phyloP scores from a whole-genome alignment of 176 grass and related monocot genomes.

The Oryza nivara region DNA sequence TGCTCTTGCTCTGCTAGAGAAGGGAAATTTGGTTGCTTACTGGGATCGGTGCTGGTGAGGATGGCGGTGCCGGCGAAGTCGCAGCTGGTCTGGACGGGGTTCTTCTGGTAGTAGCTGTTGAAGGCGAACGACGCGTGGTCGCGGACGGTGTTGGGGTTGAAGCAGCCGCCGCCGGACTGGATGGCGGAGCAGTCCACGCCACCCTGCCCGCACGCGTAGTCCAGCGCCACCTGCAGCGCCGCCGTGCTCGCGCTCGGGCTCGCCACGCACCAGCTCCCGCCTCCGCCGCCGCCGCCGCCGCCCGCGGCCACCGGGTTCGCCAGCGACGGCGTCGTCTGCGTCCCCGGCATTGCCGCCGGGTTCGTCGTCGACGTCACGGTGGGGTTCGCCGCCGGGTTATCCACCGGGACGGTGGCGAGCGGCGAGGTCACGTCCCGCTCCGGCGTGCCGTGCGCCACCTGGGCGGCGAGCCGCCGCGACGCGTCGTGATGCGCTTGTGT shows the following conservation, averaged over 20 bases:
- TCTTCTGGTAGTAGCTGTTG: slow-evolving; percentile 74
- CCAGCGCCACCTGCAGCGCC: slow-evolving; percentile 70
- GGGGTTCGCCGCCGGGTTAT: slow-evolving; percentile 45
- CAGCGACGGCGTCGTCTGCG: slow-evolving; percentile 42
- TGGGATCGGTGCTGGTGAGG: slow-evolving; percentile 63
- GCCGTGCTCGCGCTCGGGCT: slow-evolving; percentile 58
- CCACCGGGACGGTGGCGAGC: slow-evolving; percentile 60
- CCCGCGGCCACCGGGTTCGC: slow-evolving; percentile 19
- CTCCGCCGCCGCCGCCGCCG: not conserved
- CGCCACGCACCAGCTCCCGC: slow-evolving; percentile 67
- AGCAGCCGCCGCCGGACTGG: slow-evolving; percentile 62
- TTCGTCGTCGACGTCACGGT: slow-evolving; percentile 28
- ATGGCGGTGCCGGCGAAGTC: slow-evolving; percentile 65
- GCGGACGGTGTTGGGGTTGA: slow-evolving; percentile 60
- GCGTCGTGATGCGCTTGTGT: slow-evolving; percentile 2
- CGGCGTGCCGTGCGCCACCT: slow-evolving; percentile 11
- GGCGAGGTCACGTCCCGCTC: slow-evolving; percentile 64
- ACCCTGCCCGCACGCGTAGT: slow-evolving; percentile 77
- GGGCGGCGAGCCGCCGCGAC: not conserved
- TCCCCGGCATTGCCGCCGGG: slow-evolving; percentile 39
- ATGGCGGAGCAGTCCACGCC: slow-evolving; percentile 62
- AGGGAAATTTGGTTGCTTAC: slow-evolving; percentile 31
- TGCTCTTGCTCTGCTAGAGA: not conserved
- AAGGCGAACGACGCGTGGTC: slow-evolving; percentile 85
- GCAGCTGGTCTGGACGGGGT: slow-evolving; percentile 65